A percentile compares a stretch with the other conserved stretches of the same genome.
These are phyloP conservation scores for Penicillium sp. DNA, from an alignment of 2,329 filamentous ascomycete species.

Conservation along the genomic window DNA sequence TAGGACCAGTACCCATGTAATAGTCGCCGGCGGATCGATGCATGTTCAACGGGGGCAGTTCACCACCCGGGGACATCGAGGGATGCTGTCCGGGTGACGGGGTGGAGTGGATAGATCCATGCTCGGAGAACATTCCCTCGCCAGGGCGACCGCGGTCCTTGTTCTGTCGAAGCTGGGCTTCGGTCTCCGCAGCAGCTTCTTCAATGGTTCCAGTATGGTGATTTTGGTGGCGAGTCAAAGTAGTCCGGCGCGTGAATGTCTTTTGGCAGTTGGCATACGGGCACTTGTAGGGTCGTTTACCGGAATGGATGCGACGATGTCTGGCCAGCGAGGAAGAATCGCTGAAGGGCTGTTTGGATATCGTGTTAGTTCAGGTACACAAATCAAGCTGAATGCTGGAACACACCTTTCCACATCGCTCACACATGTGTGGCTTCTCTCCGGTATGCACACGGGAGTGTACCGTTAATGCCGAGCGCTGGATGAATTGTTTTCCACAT, in stretches of 20 bases:
- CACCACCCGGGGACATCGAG: slow-evolving; percentile 77
- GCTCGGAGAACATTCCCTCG: slow-evolving; percentile 47
- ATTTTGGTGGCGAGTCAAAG: slow-evolving; percentile 91
- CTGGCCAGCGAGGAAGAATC: slow-evolving; percentile 92
- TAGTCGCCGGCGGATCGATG: slow-evolving; percentile 70
- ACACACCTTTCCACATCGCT: slow-evolving; percentile 89
- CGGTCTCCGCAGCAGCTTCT: slow-evolving; percentile 85
- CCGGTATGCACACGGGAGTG: slow-evolving; percentile 95
- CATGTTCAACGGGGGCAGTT: slow-evolving; percentile 70
- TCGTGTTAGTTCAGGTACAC: background rate
- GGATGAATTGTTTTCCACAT: slow-evolving; percentile 96
- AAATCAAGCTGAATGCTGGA: background rate
- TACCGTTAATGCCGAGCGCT: slow-evolving; percentile 91
- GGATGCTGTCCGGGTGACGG: slow-evolving; percentile 80
- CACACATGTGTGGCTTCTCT: slow-evolving; percentile 98
- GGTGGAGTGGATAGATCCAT: slow-evolving; percentile 58
- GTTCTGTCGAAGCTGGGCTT: slow-evolving; percentile 71
- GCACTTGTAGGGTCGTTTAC: slow-evolving; percentile 95
- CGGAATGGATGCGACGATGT: slow-evolving; percentile 91
- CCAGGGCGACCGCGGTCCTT: slow-evolving; percentile 41
- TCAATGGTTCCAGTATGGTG: slow-evolving; percentile 94
- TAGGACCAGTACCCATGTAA: slow-evolving; percentile 75
- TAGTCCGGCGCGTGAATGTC: slow-evolving; percentile 94
- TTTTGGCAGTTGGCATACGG: slow-evolving; percentile 97
- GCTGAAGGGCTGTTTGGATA: slow-evolving; percentile 73